Evolutionary conservation across 805 yeast species (phyloP).

Genomic region (Torulaspora delbrueckii): DNA sequence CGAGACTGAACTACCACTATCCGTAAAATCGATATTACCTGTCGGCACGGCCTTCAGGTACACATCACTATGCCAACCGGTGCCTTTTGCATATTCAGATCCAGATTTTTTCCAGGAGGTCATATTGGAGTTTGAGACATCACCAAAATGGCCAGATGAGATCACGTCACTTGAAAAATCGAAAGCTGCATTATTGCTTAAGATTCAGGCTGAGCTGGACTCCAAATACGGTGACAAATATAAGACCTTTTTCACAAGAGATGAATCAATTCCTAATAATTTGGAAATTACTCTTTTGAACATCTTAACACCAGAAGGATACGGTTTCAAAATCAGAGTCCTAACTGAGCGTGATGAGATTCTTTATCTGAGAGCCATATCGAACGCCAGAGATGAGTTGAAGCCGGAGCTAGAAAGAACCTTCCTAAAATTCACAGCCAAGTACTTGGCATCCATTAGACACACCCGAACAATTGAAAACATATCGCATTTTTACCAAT

Average conservation of each 20-base stretch:
- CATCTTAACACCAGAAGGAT: conserved; percentile 83
- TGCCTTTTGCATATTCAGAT: conserved; percentile 68
- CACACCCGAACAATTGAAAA: conserved; percentile 78
- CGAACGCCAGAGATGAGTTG: conserved; percentile 56
- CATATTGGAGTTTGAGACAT: conserved; percentile 80
- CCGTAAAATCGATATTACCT: conserved; percentile 67
- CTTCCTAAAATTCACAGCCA: conserved; percentile 58
- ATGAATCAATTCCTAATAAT: conserved; percentile 63
- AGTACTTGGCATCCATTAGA: conserved; percentile 61
- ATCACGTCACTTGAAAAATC: conserved; percentile 77
- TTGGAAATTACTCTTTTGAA: conserved; percentile 53
- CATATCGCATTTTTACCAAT: conserved; percentile 64
- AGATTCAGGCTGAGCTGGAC: conserved; percentile 48
- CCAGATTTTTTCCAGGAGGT: conserved; percentile 79
- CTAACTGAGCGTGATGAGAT: conserved; percentile 80
- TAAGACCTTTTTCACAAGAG: conserved; percentile 57
- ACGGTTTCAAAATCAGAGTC: conserved; percentile 72
- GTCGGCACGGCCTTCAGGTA: conserved; percentile 70
- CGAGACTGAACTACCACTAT: conserved; percentile 59
- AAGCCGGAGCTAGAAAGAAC: conserved; percentile 55
- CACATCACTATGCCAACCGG: conserved; percentile 73
- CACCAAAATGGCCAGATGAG: conserved; percentile 96
- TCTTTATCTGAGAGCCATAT: conserved; percentile 65
- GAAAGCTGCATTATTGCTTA: conserved; percentile 81
- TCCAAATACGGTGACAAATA: conserved; percentile 50